These are phyloP conservation scores for Pseudogymnoascus pannorum DNA, from an alignment of 2,329 filamentous ascomycete genomes.

Conservation along the genomic window DNA sequence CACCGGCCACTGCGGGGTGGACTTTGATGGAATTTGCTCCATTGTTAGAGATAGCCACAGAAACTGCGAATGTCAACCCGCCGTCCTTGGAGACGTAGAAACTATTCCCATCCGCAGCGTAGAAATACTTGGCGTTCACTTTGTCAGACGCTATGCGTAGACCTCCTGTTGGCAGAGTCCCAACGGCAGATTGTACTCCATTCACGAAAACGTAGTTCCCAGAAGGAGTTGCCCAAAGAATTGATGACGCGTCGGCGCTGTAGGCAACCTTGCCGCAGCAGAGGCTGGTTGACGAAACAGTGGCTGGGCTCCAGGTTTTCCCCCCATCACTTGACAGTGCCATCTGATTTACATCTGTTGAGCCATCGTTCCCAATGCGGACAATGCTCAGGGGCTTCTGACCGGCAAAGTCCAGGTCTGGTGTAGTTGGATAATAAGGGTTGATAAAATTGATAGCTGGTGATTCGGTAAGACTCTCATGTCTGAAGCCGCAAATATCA, in stretches of 20 bases:
- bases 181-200: neutral
- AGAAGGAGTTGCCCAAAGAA: conserved; percentile 40
- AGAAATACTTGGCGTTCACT: conserved; percentile 42
- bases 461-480: conserved; percentile 16
- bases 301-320: conserved; percentile 40
- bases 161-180: neutral
- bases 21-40: conserved; percentile 48
- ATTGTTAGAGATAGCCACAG: conserved; percentile 34
- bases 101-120: conserved; percentile 8
- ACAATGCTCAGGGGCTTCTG: conserved; percentile 37
- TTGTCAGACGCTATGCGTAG: conserved; percentile 45
- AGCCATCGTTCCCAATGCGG: conserved; percentile 39
- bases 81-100: conserved; percentile 46
- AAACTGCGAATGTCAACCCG: conserved; percentile 38
- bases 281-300: conserved; percentile 36
- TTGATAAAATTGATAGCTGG: conserved; percentile 4
- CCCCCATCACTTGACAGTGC: conserved; percentile 45
- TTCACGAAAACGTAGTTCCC: conserved; percentile 32
- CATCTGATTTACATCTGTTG: conserved; percentile 32
- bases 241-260: conserved; percentile 43
- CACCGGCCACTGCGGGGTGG: conserved; percentile 50
- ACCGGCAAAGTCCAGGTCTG: conserved; percentile 13
- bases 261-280: conserved; percentile 39
- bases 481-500: conserved; percentile 45
- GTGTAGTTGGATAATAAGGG: conserved; percentile 3